Evolutionary conservation across 192 early-diverging fungal genomes (phyloP), one percentile per base, ranked within the genome.

Genomic region (Coemansia sp.): DNA sequence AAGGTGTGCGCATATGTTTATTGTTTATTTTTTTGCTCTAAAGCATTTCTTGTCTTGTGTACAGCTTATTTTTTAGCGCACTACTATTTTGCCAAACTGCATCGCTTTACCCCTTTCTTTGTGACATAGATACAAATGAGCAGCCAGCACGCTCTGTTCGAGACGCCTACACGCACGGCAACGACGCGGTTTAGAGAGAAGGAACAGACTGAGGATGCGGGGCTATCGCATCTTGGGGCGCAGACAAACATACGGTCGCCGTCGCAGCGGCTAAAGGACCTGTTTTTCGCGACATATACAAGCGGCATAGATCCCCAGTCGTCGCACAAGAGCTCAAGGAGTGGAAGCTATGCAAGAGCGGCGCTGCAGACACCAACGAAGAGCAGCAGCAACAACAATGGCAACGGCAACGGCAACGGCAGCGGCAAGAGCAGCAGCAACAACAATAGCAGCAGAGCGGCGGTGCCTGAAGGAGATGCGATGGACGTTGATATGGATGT

Each of bases 241-340:
- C 66, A 61, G 20, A 45, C 36, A 41, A 64, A 6, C 44, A 46
- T 68, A 65, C 61, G 53, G 59, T 82, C 79, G 56, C 79, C 79
- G 7, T 82, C 79, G 36, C 79, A 73, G 62, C 74, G 79, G 11
- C 64, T 82, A 5, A 82, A 76, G 45, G 75, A 82, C 45, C 62
- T 82, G 57, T 82, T 82, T 46, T 82, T 82, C 56, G 74, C 79
- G 4, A 73, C 79, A 24, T 82, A 82, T 45, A 82, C 79, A 6
- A 72, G 68, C 48, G 73, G 78, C 18, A 55, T 44, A 9, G 60
- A 67, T 18, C 39, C 67, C 12, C 65, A 57, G 35, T 30, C 66
- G 3, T 56, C 73, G 20, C 58, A 48, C 12, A 71, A 63, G 26
- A 72, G 62, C 52, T 62, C 20, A n/a, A 21, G 34, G 16, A 44